These are phyloP conservation scores for Tricholomella constricta DNA, from an alignment of 768 basidiomycete species.

Conservation along the genomic window DNA sequence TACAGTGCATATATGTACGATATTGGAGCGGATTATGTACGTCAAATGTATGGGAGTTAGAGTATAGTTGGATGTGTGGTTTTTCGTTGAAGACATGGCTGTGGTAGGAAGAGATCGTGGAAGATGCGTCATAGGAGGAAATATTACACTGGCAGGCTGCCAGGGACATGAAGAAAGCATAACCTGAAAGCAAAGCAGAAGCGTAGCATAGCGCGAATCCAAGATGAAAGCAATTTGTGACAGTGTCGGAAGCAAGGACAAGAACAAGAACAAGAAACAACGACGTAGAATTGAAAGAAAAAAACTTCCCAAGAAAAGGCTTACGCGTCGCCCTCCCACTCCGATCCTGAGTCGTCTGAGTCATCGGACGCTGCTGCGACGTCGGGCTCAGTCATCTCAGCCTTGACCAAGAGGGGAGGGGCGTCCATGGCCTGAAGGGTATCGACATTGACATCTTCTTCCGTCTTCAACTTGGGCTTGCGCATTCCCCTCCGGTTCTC, in stretches of 20 bases:
- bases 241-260: too few relatives aligned
- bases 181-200: neutral
- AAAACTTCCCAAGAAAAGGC: too few relatives aligned
- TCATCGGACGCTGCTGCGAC: neutral
- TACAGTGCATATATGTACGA: too few relatives aligned
- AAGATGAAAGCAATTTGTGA: neutral
- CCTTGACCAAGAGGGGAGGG: neutral
- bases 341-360: neutral
- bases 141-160: neutral
- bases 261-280: too few relatives aligned
- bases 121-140: neutral
- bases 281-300: neutral
- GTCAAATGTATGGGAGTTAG: too few relatives aligned
- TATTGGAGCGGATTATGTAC: too few relatives aligned
- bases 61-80: too few relatives aligned
- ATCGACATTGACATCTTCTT: neutral
- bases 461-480: neutral
- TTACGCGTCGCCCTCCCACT: neutral
- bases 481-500: conserved; percentile 13
- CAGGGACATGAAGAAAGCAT: neutral
- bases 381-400: neutral
- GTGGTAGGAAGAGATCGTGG: too few relatives aligned
- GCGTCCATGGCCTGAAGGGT: too few relatives aligned
- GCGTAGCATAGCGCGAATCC: neutral
- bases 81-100: too few relatives aligned